A percentile compares a stretch with the other conserved stretches of the same genome.
Evolutionary conservation across 306 rosid species (phyloP).

Genomic region (Canavalia gladiata): DNA sequence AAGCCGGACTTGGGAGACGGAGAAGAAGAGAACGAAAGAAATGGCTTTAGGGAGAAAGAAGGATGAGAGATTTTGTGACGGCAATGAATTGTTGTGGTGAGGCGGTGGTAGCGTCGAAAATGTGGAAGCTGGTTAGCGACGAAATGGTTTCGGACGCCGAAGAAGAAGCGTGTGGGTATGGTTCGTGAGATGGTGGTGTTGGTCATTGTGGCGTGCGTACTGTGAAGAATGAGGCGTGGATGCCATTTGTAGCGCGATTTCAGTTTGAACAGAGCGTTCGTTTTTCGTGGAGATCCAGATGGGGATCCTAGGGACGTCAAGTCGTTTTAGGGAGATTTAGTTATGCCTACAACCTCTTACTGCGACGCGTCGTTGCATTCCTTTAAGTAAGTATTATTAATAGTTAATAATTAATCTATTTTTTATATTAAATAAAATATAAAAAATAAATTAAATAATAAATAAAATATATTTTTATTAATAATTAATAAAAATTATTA

Average conservation of each 20-base stretch:
- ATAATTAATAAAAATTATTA: no score
- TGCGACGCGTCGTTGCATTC: neutral
- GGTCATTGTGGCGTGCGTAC: neutral
- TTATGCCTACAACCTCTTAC: neutral
- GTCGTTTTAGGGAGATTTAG: neutral
- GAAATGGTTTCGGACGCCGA: neutral
- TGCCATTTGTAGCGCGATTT: neutral
- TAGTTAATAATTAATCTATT: no score
- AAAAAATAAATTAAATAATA: no score
- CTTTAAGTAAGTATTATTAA: neutral
- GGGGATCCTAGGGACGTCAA: neutral
- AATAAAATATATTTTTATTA: no score
- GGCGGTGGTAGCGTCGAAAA: conserved; percentile 44
- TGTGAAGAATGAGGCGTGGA: neutral
- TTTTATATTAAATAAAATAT: no score
- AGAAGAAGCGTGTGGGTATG: conserved; percentile 5
- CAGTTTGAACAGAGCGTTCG: neutral
- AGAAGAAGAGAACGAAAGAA: conserved; percentile 45
- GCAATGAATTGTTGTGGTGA: conserved; percentile 22
- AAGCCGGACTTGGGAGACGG: conserved; percentile 54
- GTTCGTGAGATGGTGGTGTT: neutral
- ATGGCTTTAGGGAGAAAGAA: neutral
- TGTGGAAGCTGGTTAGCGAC: conserved; percentile 3
- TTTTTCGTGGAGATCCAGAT: neutral
- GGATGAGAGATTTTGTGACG: conserved; percentile 4